Evolutionary conservation across 768 basidiomycete genomes (phyloP), one percentile per base, ranked within the genome.

Genomic region (Polyporus arcularius): DNA sequence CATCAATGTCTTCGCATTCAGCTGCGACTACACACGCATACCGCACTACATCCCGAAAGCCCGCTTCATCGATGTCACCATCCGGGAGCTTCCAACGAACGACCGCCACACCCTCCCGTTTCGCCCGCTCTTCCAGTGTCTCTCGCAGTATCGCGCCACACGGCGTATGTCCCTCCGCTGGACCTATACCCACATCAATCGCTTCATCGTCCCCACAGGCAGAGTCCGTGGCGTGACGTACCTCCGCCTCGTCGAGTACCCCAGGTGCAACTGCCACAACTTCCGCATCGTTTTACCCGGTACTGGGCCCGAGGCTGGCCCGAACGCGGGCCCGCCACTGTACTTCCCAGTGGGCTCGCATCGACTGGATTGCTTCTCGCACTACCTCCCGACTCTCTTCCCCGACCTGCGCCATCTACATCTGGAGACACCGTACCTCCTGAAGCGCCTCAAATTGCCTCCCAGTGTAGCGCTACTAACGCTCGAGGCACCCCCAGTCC

Each of bases 241-340:
- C 32, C 57, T 62, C n/a, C 61, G 61, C 38, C 15, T 62, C 15
- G 52, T 53, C 56, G 46, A 62, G 40, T 54, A 49, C 16, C 61
- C 61, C 15, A 56, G 61, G 39, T 62, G 61, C 40, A 32, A 55
- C 16, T 62, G 61, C 47, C 56, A 57, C 55, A 53, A 53, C 32
- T 40, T 40, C 46, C 39, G 12, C 21, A 18, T 4, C 6, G 10
- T 48, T 6, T 18, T 8, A 28, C 7, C 28, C 10, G 46, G 21
- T 26, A 48, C 28, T 18, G 46, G n/a, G 4, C 6, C 14, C 8
- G 21, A 26, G 21, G 46, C 7, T 12, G 26, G 21, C 21, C 21
- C 21, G 21, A 26, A 26, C 21, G 21, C 21, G 21, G 21, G 21
- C 21, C 21, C 26, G 18, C 46, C 21, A 1, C 5, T 14, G 26